These are phyloP conservation scores for Arthrobotrys musiformis DNA, from an alignment of 2,329 filamentous ascomycete species.

Conservation along the genomic window DNA sequence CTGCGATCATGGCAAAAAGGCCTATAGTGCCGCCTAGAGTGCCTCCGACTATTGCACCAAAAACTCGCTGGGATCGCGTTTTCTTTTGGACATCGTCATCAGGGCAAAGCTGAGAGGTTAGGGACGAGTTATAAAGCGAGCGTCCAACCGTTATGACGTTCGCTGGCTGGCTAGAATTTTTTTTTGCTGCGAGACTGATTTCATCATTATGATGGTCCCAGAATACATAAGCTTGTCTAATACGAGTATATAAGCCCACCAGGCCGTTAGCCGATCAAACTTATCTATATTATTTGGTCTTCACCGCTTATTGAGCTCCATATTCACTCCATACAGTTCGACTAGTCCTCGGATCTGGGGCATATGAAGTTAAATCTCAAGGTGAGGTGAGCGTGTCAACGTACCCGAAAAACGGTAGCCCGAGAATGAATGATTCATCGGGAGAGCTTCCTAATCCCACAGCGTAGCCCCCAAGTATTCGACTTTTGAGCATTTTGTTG, in stretches of 20 bases:
- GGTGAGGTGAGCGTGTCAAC: no score
- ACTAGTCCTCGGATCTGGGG: no score
- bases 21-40: no score
- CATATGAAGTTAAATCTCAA: no score
- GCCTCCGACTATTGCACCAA: no score
- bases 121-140: background rate
- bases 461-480: background rate
- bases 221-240: background rate
- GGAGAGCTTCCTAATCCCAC: background rate
- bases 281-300: no score
- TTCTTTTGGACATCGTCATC: no score
- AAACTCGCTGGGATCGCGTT: no score
- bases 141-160: background rate
- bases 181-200: background rate
- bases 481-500: background rate
- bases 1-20: no score
- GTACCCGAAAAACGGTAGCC: background rate
- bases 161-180: background rate
- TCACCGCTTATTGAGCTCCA: no score
- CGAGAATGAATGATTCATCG: background rate
- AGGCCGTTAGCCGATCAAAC: no score
- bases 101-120: background rate
- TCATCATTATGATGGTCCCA: background rate
- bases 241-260: background rate
- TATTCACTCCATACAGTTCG: no score